Conservation (phyloP, 2,329 filamentous ascomycete genomes). For the Aspergillus aculeatinus region DNA sequence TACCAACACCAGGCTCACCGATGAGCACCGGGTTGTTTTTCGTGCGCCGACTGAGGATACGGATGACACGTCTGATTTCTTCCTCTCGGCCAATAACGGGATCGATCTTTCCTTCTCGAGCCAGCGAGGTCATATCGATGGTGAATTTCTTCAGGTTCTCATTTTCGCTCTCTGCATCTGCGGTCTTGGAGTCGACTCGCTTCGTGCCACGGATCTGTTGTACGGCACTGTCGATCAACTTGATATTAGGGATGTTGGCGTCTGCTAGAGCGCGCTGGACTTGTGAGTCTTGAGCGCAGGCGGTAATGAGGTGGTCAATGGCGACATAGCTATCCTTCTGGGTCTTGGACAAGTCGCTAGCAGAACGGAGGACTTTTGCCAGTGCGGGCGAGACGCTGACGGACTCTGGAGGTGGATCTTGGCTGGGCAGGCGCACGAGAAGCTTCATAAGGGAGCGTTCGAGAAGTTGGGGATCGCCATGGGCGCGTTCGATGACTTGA, state of each 20-base stretch:
- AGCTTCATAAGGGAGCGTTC: constrained; percentile 88
- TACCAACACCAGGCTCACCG: constrained; percentile 95
- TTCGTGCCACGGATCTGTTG: constrained; percentile 88
- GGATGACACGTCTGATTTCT: constrained; percentile 86
- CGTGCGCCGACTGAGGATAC: constrained; percentile 87
- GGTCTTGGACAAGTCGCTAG: constrained; percentile 89
- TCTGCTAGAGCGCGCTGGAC: constrained; percentile 77
- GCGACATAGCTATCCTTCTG: constrained; percentile 96
- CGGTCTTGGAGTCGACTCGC: constrained; percentile 92
- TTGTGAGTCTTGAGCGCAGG: constrained; percentile 73
- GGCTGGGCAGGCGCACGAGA: constrained; percentile 85
- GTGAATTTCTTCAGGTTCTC: constrained; percentile 98
- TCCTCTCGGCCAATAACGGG: constrained; percentile 96
- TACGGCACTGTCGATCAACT: constrained; percentile 87
- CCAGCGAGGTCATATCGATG: constrained; percentile 96
- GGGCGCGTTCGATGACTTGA: constrained; percentile 89
- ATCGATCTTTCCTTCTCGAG: constrained; percentile 95
- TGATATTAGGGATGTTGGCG: constrained; percentile 85
- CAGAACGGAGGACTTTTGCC: constrained; percentile 76
- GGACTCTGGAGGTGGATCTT: constrained; percentile 90
- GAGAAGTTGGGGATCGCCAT: constrained; percentile 86
- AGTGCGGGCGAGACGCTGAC: constrained; percentile 80
- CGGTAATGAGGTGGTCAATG: constrained; percentile 88
- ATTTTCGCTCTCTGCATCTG: constrained; percentile 84
- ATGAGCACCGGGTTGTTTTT: constrained; percentile 99